phyloP scores from a whole-genome alignment of 139 green algal species.

The Yamagishiella unicocca region DNA sequence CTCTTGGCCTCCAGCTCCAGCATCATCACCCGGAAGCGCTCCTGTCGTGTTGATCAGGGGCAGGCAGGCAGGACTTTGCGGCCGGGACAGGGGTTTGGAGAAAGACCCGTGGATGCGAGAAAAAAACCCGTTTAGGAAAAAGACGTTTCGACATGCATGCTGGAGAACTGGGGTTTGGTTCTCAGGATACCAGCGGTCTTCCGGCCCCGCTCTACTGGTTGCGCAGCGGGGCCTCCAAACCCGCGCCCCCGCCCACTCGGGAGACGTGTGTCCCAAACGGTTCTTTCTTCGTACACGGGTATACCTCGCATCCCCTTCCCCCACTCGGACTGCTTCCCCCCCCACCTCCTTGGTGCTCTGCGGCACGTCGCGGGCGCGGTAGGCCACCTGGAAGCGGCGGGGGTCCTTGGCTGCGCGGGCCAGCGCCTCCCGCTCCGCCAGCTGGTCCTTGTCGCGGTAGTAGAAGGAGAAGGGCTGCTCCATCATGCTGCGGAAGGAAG shows the following conservation, averaged over 20 bases:
- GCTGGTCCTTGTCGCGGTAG: conserved; percentile 51
- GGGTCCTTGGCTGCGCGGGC: conserved; percentile 58
- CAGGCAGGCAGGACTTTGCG: no score
- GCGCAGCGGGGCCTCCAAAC: no score
- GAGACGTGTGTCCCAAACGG: neutral
- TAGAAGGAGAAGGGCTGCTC: conserved; percentile 73
- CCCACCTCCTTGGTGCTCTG: conserved; percentile 39
- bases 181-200: no score
- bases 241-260: neutral
- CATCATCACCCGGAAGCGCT: conserved; percentile 52
- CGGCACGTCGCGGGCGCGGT: conserved; percentile 54
- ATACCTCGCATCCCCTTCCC: neutral
- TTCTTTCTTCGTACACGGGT: no score
- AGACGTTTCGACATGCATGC: no score
- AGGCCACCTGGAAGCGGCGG: conserved; percentile 65
- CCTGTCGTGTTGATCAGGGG: no score
- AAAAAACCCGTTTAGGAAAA: no score
- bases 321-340: neutral
- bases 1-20: conserved; percentile 53
- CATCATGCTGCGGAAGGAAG: conserved; percentile 55
- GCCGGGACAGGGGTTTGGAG: no score
- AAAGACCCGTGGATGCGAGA: no score
- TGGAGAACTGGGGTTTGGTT: no score
- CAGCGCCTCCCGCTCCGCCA: conserved; percentile 34
- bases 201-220: no score